These are phyloP conservation scores for Pyrenophora tritici-repentis DNA, from an alignment of 2,329 filamentous ascomycete species.

Conservation along the genomic window DNA sequence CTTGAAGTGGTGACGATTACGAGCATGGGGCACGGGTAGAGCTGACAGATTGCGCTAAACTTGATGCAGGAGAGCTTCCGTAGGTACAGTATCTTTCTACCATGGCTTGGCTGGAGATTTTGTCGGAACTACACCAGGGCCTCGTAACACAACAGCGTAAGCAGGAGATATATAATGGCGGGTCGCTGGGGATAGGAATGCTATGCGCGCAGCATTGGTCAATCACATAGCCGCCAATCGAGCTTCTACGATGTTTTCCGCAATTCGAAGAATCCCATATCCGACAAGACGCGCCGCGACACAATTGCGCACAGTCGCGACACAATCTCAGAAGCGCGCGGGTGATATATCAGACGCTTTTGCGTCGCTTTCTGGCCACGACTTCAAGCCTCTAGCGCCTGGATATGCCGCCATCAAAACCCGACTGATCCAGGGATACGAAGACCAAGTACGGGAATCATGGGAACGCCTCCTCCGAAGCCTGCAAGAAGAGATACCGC, in stretches of 20 bases:
- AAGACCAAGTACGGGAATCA: conserved; percentile 53
- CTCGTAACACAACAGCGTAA: conserved; percentile 8
- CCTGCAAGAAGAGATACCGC: conserved; percentile 52
- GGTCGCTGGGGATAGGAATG: conserved; percentile 12
- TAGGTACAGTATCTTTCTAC: conserved; percentile 18
- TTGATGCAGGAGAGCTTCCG: conserved; percentile 27
- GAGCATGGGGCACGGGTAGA: conserved; percentile 5
- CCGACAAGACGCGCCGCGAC: conserved; percentile 23
- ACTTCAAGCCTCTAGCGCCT: conserved; percentile 51
- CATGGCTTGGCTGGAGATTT: conserved; percentile 15
- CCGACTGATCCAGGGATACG: conserved; percentile 53
- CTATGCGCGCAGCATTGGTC: conserved; percentile 13
- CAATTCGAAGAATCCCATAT: conserved; percentile 34
- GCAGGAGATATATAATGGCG: conserved; percentile 26
- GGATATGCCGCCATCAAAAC: conserved; percentile 54
- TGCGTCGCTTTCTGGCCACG: conserved; percentile 54
- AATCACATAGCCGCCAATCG: conserved; percentile 2
- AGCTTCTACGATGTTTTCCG: conserved; percentile 35
- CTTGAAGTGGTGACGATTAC: conserved; percentile 11
- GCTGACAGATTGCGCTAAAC: conserved; percentile 17
- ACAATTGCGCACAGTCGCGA: conserved; percentile 37
- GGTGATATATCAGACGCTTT: conserved; percentile 59
- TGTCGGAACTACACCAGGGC: conserved; percentile 22
- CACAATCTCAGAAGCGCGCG: conserved; percentile 50
- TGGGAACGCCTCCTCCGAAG: conserved; percentile 53